These are phyloP conservation scores for Russula griseocarnosa DNA, from an alignment of 768 basidiomycete genomes.

Conservation along the genomic window DNA sequence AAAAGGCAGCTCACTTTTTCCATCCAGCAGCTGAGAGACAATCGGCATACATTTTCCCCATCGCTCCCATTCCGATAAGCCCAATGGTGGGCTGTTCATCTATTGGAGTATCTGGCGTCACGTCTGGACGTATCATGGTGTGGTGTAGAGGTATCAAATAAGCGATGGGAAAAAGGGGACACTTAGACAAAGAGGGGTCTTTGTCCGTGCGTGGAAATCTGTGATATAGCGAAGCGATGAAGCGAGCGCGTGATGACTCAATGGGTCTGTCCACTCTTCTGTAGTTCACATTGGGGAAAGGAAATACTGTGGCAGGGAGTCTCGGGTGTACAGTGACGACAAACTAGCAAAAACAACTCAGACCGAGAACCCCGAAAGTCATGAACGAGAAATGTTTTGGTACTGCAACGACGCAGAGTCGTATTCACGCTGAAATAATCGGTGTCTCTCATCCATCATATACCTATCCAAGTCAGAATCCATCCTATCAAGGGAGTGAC, in stretches of 20 bases:
- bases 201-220: background rate
- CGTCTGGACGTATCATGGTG: conserved; percentile 27
- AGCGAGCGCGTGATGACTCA: background rate
- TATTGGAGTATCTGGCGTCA: conserved; percentile 37
- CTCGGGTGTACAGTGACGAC: conserved; percentile 6
- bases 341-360: conserved; percentile 15
- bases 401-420: conserved; percentile 29
- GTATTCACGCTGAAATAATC: conserved; percentile 27
- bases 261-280: background rate
- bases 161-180: background rate
- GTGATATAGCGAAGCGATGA: too few species aligned
- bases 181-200: background rate
- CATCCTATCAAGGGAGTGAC: background rate
- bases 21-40: conserved; percentile 76
- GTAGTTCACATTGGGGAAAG: background rate
- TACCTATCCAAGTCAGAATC: conserved; percentile 13
- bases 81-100: conserved; percentile 75
- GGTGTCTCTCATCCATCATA: conserved; percentile 25
- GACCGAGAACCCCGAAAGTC: background rate
- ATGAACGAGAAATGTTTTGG: conserved; percentile 29
- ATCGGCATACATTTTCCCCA: conserved; percentile 92
- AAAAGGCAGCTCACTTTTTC: conserved; percentile 57
- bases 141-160: background rate
- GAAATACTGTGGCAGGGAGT: background rate
- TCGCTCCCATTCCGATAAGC: conserved; percentile 95